phyloP scores from a whole-genome alignment of 1,284 basidiomycete species.

The Takashimella tepidaria region DNA sequence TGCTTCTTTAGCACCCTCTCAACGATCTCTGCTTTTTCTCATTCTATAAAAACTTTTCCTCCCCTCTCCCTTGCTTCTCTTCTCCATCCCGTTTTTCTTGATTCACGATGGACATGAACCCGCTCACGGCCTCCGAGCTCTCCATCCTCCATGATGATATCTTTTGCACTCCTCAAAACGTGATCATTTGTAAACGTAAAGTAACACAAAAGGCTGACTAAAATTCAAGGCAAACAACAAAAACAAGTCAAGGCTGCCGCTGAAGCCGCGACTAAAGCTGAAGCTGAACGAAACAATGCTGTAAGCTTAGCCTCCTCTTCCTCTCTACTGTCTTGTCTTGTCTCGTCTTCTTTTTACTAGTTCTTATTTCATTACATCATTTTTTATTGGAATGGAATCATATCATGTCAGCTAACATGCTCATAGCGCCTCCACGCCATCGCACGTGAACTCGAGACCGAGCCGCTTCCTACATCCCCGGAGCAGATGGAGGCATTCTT shows the following conservation, averaged over 20 bases:
- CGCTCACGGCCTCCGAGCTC: too few relatives aligned
- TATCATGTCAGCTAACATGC: neutral
- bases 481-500: constrained; percentile 83
- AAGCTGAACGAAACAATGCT: constrained; percentile 22
- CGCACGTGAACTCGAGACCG: constrained; percentile 27
- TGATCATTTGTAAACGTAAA: too few relatives aligned
- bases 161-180: too few relatives aligned
- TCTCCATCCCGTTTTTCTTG: too few relatives aligned
- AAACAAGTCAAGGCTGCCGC: constrained; percentile 61
- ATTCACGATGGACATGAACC: too few relatives aligned
- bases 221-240: constrained; percentile 71
- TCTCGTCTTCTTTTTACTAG: neutral
- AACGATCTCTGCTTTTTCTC: too few relatives aligned
- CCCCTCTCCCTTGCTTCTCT: too few relatives aligned
- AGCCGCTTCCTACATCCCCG: constrained; percentile 58
- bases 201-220: constrained; percentile 7
- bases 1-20: too few relatives aligned
- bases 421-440: neutral
- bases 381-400: neutral
- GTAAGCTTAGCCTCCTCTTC: constrained; percentile 7
- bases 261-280: constrained; percentile 56
- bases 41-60: too few relatives aligned
- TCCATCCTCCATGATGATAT: too few relatives aligned
- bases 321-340: neutral
- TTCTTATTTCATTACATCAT: neutral